Percentiles rank a stretch among this genome's conserved stretches.
Evolutionary conservation across 306 rosid genomes (phyloP).

Genomic region (Cotoneaster glaucophyllus): DNA sequence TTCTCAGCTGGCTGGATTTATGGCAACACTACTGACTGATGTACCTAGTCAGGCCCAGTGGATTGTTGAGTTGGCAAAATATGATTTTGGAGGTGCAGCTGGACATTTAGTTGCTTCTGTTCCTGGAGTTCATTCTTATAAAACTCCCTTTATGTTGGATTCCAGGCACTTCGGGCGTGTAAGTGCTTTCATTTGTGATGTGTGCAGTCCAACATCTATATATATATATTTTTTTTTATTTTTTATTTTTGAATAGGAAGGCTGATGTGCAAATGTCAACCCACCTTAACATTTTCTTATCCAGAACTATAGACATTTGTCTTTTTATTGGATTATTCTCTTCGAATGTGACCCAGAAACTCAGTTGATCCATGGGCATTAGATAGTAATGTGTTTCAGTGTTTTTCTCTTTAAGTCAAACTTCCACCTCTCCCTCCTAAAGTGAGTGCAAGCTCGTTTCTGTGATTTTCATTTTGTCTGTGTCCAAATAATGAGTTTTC

Average conservation of each 20-base stretch:
- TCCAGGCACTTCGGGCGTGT: constrained; percentile 24
- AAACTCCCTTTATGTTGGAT: constrained; percentile 32
- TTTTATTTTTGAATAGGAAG: background rate
- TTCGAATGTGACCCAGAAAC: background rate
- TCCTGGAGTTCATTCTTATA: constrained; percentile 65
- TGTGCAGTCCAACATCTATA: background rate
- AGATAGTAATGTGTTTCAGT: background rate
- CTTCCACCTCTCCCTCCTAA: background rate
- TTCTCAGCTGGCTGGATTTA: constrained; percentile 76
- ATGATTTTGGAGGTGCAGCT: constrained; percentile 63
- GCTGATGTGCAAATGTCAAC: constrained; percentile 6
- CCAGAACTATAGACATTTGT: background rate
- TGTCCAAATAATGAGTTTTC: background rate
- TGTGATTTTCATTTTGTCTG: background rate
- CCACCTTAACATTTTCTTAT: background rate
- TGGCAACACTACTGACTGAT: constrained; percentile 66
- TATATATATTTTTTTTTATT: too few relatives aligned
- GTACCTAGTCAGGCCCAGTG: constrained; percentile 67
- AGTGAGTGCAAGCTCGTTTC: background rate
- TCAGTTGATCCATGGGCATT: background rate
- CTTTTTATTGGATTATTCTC: constrained; percentile 4
- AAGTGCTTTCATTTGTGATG: constrained; percentile 25
- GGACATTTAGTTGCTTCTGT: constrained; percentile 72
- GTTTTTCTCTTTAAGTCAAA: constrained; percentile 1
- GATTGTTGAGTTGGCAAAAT: constrained; percentile 60